Conservation (phyloP, 2,329 filamentous ascomycete species). For the Thelonectria blattea region DNA sequence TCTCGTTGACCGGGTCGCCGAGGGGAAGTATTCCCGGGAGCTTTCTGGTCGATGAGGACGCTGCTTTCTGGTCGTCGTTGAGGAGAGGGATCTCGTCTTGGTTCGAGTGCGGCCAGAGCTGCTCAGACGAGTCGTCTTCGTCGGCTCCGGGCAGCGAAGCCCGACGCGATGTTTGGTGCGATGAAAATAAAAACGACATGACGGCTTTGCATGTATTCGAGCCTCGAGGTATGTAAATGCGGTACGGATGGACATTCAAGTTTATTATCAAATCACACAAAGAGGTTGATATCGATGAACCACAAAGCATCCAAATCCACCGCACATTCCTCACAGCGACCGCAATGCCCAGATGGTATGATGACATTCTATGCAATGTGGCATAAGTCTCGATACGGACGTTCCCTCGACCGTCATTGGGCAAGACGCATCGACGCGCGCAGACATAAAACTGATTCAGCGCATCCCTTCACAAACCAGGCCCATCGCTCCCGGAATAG, state of each 20-base stretch:
- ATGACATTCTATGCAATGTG: slow-evolving; percentile 4
- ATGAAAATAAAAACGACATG: slow-evolving; percentile 16
- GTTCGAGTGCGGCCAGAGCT: not conserved
- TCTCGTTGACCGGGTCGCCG: slow-evolving; percentile 12
- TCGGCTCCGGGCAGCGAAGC: not conserved
- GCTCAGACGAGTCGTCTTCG: not conserved
- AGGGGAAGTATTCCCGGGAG: not conserved
- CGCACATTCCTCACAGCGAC: not conserved
- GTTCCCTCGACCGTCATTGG: not conserved
- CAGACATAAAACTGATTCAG: not conserved
- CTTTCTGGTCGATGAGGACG: not conserved
- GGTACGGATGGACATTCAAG: not conserved
- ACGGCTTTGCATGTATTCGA: not conserved
- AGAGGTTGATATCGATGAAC: not conserved
- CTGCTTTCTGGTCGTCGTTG: not conserved
- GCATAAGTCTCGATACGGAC: slow-evolving; percentile 1
- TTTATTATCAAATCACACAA: not conserved
- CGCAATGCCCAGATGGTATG: not conserved
- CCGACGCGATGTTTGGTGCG: not conserved
- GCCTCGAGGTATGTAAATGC: not conserved
- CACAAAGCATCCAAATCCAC: not conserved
- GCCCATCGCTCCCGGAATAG: not conserved
- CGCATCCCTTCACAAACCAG: slow-evolving; percentile 5
- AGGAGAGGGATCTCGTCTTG: slow-evolving; percentile 18
- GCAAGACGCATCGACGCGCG: not conserved